phyloP scores from a whole-genome alignment of 192 early-diverging fungal species.

The Umbelopsis isabellina region DNA sequence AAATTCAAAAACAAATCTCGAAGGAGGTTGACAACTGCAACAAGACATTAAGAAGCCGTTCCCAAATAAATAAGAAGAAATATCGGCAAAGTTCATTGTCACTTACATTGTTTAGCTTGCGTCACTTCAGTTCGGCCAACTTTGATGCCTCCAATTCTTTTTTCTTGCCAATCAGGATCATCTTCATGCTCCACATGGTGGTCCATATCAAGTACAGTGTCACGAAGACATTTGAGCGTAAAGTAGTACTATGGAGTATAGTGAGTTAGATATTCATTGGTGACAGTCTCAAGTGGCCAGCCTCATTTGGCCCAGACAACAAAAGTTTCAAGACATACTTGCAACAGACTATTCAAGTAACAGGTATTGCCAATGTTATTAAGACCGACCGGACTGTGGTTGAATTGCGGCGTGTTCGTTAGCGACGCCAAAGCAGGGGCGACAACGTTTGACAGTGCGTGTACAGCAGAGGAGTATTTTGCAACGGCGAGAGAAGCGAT shows the following conservation, averaged over 20 bases:
- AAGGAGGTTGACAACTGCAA: constrained; percentile 54
- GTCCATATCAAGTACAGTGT: constrained; percentile 62
- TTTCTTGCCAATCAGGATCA: constrained; percentile 39
- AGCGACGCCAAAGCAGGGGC: neutral
- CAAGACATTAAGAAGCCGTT: neutral
- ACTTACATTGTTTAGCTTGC: constrained; percentile 56
- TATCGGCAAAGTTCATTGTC: neutral
- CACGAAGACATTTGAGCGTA: constrained; percentile 63
- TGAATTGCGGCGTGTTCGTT: constrained; percentile 34
- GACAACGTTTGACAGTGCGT: constrained; percentile 5
- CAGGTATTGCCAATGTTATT: constrained; percentile 89
- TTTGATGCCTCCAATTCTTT: constrained; percentile 51
- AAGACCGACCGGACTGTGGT: constrained; percentile 69
- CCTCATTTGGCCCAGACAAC: too few relatives aligned
- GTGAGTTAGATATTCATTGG: neutral
- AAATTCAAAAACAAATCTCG: constrained; percentile 56
- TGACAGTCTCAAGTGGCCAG: neutral
- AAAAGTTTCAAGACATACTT: constrained; percentile 33
- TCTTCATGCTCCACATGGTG: constrained; percentile 41
- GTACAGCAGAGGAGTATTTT: constrained; percentile 17
- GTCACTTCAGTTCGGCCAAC: constrained; percentile 45
- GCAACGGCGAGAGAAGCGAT: constrained; percentile 23
- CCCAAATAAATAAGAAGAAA: neutral
- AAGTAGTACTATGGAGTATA: constrained; percentile 60
- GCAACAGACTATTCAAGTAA: constrained; percentile 84